Evolutionary conservation across 768 basidiomycete species (phyloP), one percentile per base, ranked within the genome.

Genomic region (Leccinum ochraceum): DNA sequence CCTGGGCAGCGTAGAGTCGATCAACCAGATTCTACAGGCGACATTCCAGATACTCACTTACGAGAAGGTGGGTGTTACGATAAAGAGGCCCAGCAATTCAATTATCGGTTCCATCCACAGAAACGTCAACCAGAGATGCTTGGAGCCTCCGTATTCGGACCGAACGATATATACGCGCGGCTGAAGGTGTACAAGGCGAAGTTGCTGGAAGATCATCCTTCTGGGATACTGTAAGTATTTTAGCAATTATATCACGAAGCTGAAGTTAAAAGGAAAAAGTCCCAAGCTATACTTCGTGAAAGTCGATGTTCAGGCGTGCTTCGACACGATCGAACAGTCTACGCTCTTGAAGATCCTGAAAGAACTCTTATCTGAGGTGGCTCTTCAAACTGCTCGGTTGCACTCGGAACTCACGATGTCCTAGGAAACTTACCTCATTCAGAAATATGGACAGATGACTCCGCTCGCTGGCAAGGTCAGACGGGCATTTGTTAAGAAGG

Each of bases 211-310:
- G 72, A 74, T 46, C 56, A 42, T 16, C 63, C 75, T 16, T 77
- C 76, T 5, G 84, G 83, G 11, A 74, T 66, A 39, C 57, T 92
- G 92, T 94, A 60, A 69, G 80, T 62, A 44, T 7, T n/a, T n/a
- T 30, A 22, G 42, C 6, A 8, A 39, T 6, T 6, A 49, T 36
- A 32, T 28, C 7, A 28, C 1, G 32, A 44, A 11, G 17, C 22
- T 30, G 11, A 8, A 6, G 16, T 28, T 65, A 26, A 69, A 36
- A 10, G 50, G n/a, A 53, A 59, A 59, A 55, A 96, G 95, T 39
- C 94, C 95, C 0, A 86, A 86, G 63, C 74, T 98, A 6, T 98
- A 95, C 74, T 96, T 99, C 67, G 95, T 95, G 54, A 99, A 99
- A 74, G 85, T 97, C 26, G 97, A 99, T 70, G 94, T 98, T 17